phyloP scores from a whole-genome alignment of 176 grass and related monocot species.

The Eleusine indica region DNA sequence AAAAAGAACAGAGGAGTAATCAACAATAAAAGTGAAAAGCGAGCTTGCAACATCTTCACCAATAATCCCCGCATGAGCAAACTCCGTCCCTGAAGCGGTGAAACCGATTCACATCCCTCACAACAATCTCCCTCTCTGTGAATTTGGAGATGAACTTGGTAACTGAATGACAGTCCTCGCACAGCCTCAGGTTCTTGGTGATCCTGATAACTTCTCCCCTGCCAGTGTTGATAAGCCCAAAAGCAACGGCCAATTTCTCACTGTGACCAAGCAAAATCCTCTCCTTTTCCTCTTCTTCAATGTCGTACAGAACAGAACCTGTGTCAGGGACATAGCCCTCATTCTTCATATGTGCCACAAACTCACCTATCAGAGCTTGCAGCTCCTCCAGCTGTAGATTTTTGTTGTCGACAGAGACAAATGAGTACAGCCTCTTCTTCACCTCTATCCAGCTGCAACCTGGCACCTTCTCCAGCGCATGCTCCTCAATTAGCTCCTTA shows the following conservation, averaged over 20 bases:
- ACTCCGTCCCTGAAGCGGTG: constrained; percentile 78
- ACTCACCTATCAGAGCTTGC: constrained; percentile 57
- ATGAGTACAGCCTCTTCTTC: constrained; percentile 70
- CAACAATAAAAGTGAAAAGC: not conserved
- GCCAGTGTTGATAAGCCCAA: constrained; percentile 75
- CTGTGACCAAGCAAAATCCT: constrained; percentile 87
- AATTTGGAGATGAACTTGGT: constrained; percentile 94
- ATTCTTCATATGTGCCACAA: constrained; percentile 67
- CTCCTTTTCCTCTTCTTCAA: constrained; percentile 79
- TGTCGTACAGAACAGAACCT: constrained; percentile 67
- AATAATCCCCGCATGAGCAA: constrained; percentile 86
- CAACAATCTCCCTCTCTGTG: constrained; percentile 67
- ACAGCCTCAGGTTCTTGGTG: constrained; percentile 88
- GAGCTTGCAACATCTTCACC: constrained; percentile 52
- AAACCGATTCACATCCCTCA: constrained; percentile 88
- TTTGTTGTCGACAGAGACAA: constrained; percentile 72
- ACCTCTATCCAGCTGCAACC: constrained; percentile 97
- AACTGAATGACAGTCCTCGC: constrained; percentile 81
- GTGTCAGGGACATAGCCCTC: constrained; percentile 77
- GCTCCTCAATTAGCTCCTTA: constrained; percentile 73
- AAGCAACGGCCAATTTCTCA: constrained; percentile 89
- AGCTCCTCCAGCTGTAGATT: constrained; percentile 64
- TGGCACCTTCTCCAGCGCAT: constrained; percentile 61
- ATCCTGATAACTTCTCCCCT: constrained; percentile 76
- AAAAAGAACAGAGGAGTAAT: too few relatives aligned